Conservation (phyloP, 1,139 yeast genomes). For the Saccharomyces hybrid region DNA sequence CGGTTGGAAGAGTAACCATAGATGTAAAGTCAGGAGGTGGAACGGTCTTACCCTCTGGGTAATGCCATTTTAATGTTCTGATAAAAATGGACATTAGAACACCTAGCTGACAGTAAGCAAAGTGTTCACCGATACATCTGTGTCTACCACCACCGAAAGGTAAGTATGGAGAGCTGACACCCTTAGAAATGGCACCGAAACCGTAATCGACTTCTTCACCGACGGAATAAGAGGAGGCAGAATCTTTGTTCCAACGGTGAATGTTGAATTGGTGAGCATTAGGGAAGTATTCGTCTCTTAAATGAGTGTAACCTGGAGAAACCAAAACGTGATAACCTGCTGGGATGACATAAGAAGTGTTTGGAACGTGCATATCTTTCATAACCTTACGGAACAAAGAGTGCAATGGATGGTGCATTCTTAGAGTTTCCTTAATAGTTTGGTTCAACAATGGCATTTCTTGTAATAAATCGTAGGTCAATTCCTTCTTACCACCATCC, state of each 20-base stretch:
- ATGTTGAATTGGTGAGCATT: conserved; percentile 77
- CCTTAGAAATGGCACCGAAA: conserved; percentile 91
- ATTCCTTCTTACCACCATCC: conserved; percentile 48
- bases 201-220: conserved; percentile 78
- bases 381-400: conserved; percentile 89
- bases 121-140: conserved; percentile 98
- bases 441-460: conserved; percentile 75
- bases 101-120: conserved; percentile 92
- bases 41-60: conserved; percentile 43
- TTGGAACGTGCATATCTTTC: conserved; percentile 72
- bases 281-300: conserved; percentile 61
- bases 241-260: conserved; percentile 72
- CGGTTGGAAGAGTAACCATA: conserved; percentile 86
- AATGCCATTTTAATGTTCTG: conserved; percentile 70
- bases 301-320: conserved; percentile 88
- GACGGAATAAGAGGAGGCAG: conserved; percentile 34
- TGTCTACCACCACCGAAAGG: conserved; percentile 99
- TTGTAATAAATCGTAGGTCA: conserved; percentile 78
- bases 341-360: conserved; percentile 76
- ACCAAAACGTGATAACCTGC: conserved; percentile 83
- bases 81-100: conserved; percentile 71
- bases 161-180: conserved; percentile 89
- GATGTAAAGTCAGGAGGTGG: conserved; percentile 82
- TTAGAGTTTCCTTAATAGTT: conserved; percentile 82
- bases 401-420: conserved; percentile 94